phyloP scores from a whole-genome alignment of 2,329 filamentous ascomycete species.

The Camptophora hylomeconis region DNA sequence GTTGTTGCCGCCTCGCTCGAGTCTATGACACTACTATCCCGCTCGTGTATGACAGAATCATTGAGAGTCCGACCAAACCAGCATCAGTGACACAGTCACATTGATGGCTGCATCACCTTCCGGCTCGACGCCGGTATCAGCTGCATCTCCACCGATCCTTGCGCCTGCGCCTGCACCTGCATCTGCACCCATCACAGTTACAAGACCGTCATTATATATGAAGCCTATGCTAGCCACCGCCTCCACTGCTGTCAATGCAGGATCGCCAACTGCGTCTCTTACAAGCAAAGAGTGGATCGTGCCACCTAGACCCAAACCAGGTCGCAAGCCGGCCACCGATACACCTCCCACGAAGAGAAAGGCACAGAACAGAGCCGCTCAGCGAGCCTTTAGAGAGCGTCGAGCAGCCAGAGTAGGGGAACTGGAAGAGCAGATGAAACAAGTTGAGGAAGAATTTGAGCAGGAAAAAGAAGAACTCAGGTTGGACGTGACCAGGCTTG shows the following conservation, averaged over 20 bases:
- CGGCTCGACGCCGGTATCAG: slow-evolving; percentile 25
- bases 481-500: slow-evolving; percentile 43
- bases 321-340: slow-evolving; percentile 85
- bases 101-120: slow-evolving; percentile 28
- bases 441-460: slow-evolving; percentile 35
- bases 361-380: slow-evolving; percentile 84
- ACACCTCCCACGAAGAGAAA: slow-evolving; percentile 88
- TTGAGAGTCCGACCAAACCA: too few species aligned
- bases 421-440: slow-evolving; percentile 38
- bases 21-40: too few species aligned
- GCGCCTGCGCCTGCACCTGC: too few species aligned
- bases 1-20: too few species aligned
- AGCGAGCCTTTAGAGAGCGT: slow-evolving; percentile 79
- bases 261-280: slow-evolving; percentile 37
- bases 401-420: slow-evolving; percentile 72
- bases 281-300: slow-evolving; percentile 80
- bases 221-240: slow-evolving; percentile 12
- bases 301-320: slow-evolving; percentile 73
- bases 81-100: too few species aligned
- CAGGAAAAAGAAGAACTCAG: slow-evolving; percentile 36
- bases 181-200: too few species aligned
- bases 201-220: slow-evolving; percentile 14
- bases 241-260: slow-evolving; percentile 21
- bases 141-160: slow-evolving; percentile 25
- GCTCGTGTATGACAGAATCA: too few species aligned